Conservation (phyloP, 345 rosid species). For the Moricandia moricandioides region DNA sequence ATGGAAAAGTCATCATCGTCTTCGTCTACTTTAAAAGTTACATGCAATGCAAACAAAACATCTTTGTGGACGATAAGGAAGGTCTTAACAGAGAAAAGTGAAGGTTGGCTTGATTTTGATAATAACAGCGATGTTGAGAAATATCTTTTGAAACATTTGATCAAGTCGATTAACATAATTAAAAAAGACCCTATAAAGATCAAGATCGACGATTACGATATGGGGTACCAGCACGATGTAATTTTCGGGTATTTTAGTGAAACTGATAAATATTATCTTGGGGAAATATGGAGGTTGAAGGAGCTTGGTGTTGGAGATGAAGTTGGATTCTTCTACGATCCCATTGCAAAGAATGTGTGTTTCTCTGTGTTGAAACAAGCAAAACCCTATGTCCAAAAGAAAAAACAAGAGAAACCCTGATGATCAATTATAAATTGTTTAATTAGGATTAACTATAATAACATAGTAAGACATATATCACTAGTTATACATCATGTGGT, state of each 20-base stretch:
- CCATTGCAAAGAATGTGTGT: slow-evolving; percentile 6
- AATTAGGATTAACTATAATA: background rate
- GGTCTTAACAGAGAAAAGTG: background rate
- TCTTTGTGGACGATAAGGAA: slow-evolving; percentile 24
- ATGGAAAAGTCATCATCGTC: background rate
- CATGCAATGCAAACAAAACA: slow-evolving; percentile 10
- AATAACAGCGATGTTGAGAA: slow-evolving; percentile 1
- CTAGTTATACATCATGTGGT: background rate
- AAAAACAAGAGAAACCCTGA: background rate
- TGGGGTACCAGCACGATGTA: background rate
- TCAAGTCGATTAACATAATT: background rate
- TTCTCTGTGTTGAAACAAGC: slow-evolving; percentile 22
- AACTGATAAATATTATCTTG: slow-evolving; percentile 7
- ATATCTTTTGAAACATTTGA: background rate
- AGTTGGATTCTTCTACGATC: slow-evolving; percentile 17
- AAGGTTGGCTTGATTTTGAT: slow-evolving; percentile 6
- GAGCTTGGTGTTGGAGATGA: slow-evolving; percentile 20
- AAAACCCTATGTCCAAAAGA: background rate
- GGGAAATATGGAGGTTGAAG: background rate
- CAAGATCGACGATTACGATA: slow-evolving; percentile 27
- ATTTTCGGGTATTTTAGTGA: background rate
- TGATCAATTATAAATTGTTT: background rate
- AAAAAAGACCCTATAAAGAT: background rate
- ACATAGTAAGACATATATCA: background rate
- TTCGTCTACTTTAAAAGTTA: background rate